These are phyloP conservation scores for sorghum (Sorghum bicolor) DNA, from an alignment of 176 grass and related monocot species.

Conservation along the genomic window DNA sequence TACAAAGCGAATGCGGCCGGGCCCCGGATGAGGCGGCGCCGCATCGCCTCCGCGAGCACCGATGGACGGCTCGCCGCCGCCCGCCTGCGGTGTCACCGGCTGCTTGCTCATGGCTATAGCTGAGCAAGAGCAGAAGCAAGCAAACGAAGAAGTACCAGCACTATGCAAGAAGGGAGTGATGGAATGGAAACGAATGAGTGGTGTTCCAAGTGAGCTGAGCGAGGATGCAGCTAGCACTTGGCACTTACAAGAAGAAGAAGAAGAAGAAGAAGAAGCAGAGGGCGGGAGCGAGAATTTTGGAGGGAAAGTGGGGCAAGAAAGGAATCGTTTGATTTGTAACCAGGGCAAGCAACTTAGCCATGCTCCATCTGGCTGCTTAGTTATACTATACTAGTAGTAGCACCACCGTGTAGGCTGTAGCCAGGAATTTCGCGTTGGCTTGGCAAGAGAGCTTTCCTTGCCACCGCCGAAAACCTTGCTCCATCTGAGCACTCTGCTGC, in stretches of 20 bases:
- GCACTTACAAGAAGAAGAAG: neutral
- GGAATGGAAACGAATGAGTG: neutral
- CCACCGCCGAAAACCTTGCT: neutral
- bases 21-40: neutral
- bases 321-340: slow-evolving; percentile 51
- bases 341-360: slow-evolving; percentile 39
- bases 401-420: neutral
- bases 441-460: slow-evolving; percentile 35
- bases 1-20: neutral
- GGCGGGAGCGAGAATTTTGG: slow-evolving; percentile 30
- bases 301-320: slow-evolving; percentile 45
- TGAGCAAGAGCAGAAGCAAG: neutral
- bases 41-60: neutral
- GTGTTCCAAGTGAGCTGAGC: neutral
- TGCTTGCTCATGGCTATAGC: slow-evolving; percentile 38
- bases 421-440: slow-evolving; percentile 28
- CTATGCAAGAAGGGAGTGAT: neutral
- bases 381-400: neutral
- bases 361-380: neutral
- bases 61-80: neutral
- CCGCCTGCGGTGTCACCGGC: neutral
- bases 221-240: neutral
- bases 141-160: neutral
- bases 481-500: neutral
- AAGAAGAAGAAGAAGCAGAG: neutral